Evolutionary conservation across 768 basidiomycete species (phyloP).

Genomic region (Trametes coccinea): DNA sequence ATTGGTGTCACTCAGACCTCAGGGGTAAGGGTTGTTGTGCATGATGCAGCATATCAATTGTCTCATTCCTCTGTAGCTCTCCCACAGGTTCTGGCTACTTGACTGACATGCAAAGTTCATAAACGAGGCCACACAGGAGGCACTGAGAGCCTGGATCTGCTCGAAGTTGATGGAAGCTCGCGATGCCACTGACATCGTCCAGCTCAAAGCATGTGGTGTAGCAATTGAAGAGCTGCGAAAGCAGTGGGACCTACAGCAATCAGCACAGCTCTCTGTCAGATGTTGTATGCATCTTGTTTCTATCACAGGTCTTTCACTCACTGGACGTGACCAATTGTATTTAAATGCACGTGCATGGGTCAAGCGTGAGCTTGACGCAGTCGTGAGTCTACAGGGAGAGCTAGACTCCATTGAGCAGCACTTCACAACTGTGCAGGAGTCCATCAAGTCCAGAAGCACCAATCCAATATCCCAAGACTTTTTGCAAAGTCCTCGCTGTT

Average conservation of each 20-base stretch:
- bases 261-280: conserved; percentile 32
- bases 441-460: neutral
- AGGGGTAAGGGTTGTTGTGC: conserved; percentile 30
- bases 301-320: too few species aligned
- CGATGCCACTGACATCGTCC: conserved; percentile 3
- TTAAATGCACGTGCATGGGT: conserved; percentile 23
- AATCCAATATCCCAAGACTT: neutral
- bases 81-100: conserved; percentile 33
- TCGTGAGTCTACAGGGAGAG: conserved; percentile 35
- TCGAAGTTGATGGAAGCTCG: neutral
- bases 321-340: neutral
- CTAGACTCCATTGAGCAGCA: conserved; percentile 29
- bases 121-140: conserved; percentile 22
- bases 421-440: conserved; percentile 10
- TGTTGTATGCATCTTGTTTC: conserved; percentile 28
- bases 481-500: conserved; percentile 11
- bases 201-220: conserved; percentile 25
- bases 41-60: too few species aligned
- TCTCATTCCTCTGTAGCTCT: neutral
- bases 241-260: conserved; percentile 38
- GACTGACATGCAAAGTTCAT: conserved; percentile 35
- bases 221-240: conserved; percentile 23
- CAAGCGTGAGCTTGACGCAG: conserved; percentile 35
- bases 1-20: conserved; percentile 37
- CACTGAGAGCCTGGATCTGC: too few species aligned